Conservation (phyloP, 345 rosid genomes). For the Pistacia vera region DNA sequence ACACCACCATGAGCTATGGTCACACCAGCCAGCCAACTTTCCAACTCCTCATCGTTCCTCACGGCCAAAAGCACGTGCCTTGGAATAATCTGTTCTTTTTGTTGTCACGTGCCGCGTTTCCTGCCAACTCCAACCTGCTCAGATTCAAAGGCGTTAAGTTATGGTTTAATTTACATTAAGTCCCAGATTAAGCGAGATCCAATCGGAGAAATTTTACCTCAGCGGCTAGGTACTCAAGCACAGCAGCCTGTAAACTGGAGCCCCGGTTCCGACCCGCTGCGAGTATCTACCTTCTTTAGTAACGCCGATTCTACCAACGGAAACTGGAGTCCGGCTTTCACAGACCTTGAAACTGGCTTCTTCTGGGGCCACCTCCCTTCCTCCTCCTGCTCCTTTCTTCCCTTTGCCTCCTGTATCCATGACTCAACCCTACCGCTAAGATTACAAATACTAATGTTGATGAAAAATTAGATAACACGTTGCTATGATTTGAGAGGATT, state of each 20-base stretch:
- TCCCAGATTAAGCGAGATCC: too few species aligned
- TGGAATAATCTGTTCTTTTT: constrained; percentile 35
- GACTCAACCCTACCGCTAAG: neutral
- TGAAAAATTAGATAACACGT: too few species aligned
- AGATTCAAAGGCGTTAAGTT: too few species aligned
- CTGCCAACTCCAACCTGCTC: constrained; percentile 32
- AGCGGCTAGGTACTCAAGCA: constrained; percentile 43
- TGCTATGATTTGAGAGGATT: neutral
- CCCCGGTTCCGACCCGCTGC: constrained; percentile 36
- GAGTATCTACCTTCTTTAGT: constrained; percentile 38
- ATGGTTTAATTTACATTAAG: too few species aligned
- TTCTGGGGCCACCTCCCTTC: constrained; percentile 39
- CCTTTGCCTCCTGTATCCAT: constrained; percentile 31
- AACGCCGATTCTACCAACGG: constrained; percentile 46
- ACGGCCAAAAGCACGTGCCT: constrained; percentile 28
- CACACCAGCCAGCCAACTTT: constrained; percentile 28
- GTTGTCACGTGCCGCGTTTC: constrained; percentile 37
- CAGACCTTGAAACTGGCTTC: constrained; percentile 34
- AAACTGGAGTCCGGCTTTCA: constrained; percentile 37
- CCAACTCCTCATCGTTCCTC: constrained; percentile 39
- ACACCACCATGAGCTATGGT: constrained; percentile 35
- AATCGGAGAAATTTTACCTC: constrained; percentile 18
- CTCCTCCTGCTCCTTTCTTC: constrained; percentile 43
- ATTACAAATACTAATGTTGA: neutral
- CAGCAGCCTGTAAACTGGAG: constrained; percentile 43